A percentile compares a stretch with the other conserved stretches of the same genome.
These are phyloP conservation scores for Amanita jacksonii DNA, from an alignment of 768 basidiomycete genomes.

Conservation along the genomic window DNA sequence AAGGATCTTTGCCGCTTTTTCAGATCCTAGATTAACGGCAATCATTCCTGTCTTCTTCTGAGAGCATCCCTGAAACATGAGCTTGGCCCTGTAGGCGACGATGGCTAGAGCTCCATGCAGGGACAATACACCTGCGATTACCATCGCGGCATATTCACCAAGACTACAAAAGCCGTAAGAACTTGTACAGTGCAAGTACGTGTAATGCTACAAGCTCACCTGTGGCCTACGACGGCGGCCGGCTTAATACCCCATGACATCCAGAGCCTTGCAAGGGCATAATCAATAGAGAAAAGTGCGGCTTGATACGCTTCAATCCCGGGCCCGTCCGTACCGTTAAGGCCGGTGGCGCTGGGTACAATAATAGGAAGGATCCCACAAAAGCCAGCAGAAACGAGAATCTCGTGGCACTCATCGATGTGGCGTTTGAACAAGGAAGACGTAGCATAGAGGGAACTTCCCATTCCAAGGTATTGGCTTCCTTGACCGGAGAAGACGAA, in stretches of 20 bases:
- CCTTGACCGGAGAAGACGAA: slow-evolving; percentile 77
- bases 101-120: slow-evolving; percentile 48
- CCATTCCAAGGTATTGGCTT: slow-evolving; percentile 60
- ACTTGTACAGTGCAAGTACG: background rate
- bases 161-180: slow-evolving; percentile 31
- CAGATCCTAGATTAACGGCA: slow-evolving; percentile 34
- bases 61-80: slow-evolving; percentile 43
- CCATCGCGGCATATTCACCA: slow-evolving; percentile 68
- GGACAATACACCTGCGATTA: slow-evolving; percentile 47
- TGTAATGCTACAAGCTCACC: slow-evolving; percentile 39
- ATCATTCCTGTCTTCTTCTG: slow-evolving; percentile 48
- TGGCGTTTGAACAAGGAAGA: slow-evolving; percentile 36
- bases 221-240: slow-evolving; percentile 59
- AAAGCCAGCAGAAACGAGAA: slow-evolving; percentile 40
- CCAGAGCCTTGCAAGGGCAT: slow-evolving; percentile 56
- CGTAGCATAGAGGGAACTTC: slow-evolving; percentile 40
- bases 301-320: slow-evolving; percentile 40
- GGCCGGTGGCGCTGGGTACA: slow-evolving; percentile 14
- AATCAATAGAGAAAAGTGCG: slow-evolving; percentile 54
- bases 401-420: slow-evolving; percentile 50
- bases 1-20: slow-evolving; percentile 26
- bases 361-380: slow-evolving; percentile 40
- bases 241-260: slow-evolving; percentile 59
- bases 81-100: slow-evolving; percentile 46
- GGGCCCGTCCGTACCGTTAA: slow-evolving; percentile 18